A percentile compares a stretch with the other conserved stretches of the same genome.
phyloP scores from a whole-genome alignment of 2,329 filamentous ascomycete species.

The Cordyceps farinosa region DNA sequence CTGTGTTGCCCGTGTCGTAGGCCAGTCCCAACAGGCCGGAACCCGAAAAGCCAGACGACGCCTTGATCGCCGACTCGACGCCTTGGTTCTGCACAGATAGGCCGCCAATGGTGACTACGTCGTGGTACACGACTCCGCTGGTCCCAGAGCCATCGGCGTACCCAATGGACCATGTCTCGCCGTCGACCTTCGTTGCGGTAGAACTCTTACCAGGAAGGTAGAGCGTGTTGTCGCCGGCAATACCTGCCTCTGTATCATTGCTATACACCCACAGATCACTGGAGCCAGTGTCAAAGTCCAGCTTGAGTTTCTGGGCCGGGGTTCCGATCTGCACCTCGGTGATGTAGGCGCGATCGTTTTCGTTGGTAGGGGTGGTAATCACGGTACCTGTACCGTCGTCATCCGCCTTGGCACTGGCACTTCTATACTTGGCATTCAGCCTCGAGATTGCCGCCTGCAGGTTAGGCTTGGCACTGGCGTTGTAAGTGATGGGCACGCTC shows the following conservation, averaged over 20 bases:
- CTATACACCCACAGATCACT: slow-evolving; percentile 39
- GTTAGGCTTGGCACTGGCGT: no score
- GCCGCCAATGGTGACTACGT: slow-evolving; percentile 40
- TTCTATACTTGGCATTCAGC: no score
- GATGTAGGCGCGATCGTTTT: neutral
- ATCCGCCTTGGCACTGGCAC: no score
- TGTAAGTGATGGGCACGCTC: no score
- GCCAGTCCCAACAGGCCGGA: slow-evolving; percentile 43
- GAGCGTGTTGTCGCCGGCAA: slow-evolving; percentile 33
- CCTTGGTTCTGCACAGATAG: slow-evolving; percentile 39
- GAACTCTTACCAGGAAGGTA: slow-evolving; percentile 38
- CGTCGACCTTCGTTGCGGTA: slow-evolving; percentile 34
- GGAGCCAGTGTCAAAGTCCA: slow-evolving; percentile 42
- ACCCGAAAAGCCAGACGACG: slow-evolving; percentile 38
- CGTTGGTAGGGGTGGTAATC: neutral
- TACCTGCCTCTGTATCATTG: slow-evolving; percentile 24
- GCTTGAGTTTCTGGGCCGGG: slow-evolving; percentile 34
- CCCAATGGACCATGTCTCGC: slow-evolving; percentile 38
- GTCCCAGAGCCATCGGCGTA: slow-evolving; percentile 45
- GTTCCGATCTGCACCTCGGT: slow-evolving; percentile 25
- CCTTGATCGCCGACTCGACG: slow-evolving; percentile 41
- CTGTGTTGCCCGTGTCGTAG: slow-evolving; percentile 25
- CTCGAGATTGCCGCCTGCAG: no score
- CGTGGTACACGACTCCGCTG: slow-evolving; percentile 41
- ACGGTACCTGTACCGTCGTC: neutral